A percentile compares a stretch with the other conserved stretches of the same genome.
phyloP scores from a whole-genome alignment of 2,329 filamentous ascomycete species.

The Penicillium sp. region DNA sequence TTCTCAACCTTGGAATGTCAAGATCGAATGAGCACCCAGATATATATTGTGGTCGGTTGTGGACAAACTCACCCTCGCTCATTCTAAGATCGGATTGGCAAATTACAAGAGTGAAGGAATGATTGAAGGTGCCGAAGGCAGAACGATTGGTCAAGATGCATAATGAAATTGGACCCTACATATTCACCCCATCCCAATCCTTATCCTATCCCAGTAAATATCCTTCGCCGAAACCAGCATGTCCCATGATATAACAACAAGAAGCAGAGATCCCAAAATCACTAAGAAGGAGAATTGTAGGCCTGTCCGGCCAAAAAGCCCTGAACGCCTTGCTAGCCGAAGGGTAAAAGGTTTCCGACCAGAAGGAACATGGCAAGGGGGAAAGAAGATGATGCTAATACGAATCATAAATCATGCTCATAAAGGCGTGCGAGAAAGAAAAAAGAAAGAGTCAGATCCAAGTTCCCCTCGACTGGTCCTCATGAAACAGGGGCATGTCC shows the following conservation, averaged over 20 bases:
- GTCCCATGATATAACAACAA: background rate
- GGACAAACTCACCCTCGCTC: too few species aligned
- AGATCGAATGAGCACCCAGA: too few species aligned
- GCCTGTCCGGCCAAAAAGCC: background rate
- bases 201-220: background rate
- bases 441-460: background rate
- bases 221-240: background rate
- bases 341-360: slow-evolving; percentile 5
- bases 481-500: slow-evolving; percentile 7
- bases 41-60: too few species aligned
- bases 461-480: background rate
- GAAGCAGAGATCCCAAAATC: background rate
- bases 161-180: background rate
- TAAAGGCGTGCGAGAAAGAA: slow-evolving; percentile 1
- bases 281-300: background rate
- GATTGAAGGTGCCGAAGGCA: too few species aligned
- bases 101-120: too few species aligned
- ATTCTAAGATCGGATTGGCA: too few species aligned
- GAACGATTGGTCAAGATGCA: background rate
- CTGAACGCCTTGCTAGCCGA: slow-evolving; percentile 28
- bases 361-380: background rate
- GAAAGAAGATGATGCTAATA: slow-evolving; percentile 16
- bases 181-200: background rate
- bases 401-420: slow-evolving; percentile 22
- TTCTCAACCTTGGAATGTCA: too few species aligned